Evolutionary conservation across 306 rosid species (phyloP).

Genomic region (Vigna hirtella): DNA sequence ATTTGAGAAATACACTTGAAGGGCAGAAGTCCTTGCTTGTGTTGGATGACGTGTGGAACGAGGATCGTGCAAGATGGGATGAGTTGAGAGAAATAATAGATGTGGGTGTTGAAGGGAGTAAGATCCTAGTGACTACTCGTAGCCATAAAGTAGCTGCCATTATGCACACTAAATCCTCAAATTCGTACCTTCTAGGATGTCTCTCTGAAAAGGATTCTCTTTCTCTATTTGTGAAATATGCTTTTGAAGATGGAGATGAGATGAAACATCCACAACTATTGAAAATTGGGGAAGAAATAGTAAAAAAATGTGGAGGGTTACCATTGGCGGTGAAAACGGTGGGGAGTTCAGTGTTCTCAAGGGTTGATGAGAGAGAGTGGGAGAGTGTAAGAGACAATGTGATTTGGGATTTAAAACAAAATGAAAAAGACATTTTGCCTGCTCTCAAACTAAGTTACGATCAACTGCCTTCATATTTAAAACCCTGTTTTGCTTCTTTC

Average conservation of each 20-base stretch:
- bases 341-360: background rate
- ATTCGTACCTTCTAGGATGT: background rate
- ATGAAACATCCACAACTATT: background rate
- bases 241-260: conserved; percentile 37
- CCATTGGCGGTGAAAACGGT: background rate
- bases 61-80: background rate
- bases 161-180: background rate
- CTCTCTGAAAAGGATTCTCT: background rate
- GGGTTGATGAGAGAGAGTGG: background rate
- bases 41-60: background rate
- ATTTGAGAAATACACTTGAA: background rate
- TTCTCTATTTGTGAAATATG: conserved; percentile 40
- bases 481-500: background rate
- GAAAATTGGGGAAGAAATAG: background rate
- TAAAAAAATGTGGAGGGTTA: background rate
- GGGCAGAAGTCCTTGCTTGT: background rate
- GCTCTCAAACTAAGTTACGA: background rate
- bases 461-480: background rate
- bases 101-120: background rate
- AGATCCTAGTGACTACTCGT: background rate
- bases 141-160: background rate
- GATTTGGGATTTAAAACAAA: background rate
- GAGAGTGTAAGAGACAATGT: background rate
- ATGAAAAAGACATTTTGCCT: background rate
- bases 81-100: background rate